A percentile compares a stretch with the other conserved stretches of the same genome.
phyloP scores from a whole-genome alignment of 2,329 filamentous ascomycete genomes.

The Nemania serpens region DNA sequence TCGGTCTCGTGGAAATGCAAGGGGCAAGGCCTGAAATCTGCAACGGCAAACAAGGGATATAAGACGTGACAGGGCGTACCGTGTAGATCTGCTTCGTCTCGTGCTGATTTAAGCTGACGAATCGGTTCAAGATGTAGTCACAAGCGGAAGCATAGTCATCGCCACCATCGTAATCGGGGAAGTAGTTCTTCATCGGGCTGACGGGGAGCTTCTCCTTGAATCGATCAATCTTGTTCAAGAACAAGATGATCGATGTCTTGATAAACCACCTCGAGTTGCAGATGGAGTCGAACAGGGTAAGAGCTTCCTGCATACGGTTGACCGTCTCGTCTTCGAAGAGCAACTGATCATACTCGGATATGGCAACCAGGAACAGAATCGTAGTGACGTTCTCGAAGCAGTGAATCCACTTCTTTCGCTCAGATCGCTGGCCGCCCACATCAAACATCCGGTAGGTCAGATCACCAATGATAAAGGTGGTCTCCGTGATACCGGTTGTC shows the following conservation, averaged over 20 bases:
- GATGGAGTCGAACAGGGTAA: constrained; percentile 85
- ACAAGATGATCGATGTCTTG: constrained; percentile 85
- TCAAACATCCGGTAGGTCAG: constrained; percentile 98
- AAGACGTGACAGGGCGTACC: constrained; percentile 4
- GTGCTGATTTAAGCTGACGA: constrained; percentile 97
- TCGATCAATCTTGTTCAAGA: constrained; percentile 86
- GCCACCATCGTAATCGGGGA: constrained; percentile 91
- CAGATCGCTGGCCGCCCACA: constrained; percentile 91
- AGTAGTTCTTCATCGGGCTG: constrained; percentile 87
- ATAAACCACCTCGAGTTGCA: constrained; percentile 91
- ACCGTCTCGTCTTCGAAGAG: constrained; percentile 96
- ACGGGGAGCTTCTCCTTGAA: constrained; percentile 85
- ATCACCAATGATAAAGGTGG: constrained; percentile 92
- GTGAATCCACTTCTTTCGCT: constrained; percentile 99
- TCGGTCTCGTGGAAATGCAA: background rate
- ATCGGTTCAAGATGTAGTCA: constrained; percentile 98
- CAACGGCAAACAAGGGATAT: too few species aligned
- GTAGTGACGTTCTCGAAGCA: constrained; percentile 98
- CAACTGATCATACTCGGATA: constrained; percentile 95
- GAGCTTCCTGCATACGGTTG: constrained; percentile 90
- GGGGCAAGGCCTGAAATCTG: background rate
- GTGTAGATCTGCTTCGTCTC: constrained; percentile 99
- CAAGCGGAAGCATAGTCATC: constrained; percentile 95
- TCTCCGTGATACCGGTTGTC: constrained; percentile 97
- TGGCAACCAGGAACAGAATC: constrained; percentile 94